Conservation (phyloP, 768 basidiomycete species). For the Xerocomellus dryophilus region DNA sequence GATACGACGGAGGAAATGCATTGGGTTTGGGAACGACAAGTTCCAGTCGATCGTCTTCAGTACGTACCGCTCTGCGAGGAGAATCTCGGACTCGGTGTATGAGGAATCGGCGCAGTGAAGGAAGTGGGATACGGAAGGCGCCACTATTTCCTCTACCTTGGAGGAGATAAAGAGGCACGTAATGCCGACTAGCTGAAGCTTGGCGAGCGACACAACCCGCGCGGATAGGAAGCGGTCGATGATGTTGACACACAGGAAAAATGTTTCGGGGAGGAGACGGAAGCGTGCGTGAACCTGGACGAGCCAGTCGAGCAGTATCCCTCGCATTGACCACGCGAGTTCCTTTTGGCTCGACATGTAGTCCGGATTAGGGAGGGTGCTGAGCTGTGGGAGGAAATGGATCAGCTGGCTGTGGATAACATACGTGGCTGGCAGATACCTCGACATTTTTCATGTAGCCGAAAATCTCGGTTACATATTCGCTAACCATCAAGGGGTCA, state of each 20-base stretch:
- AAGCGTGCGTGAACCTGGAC: constrained; percentile 88
- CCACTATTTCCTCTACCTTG: constrained; percentile 91
- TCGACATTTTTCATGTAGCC: constrained; percentile 84
- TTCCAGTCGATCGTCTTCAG: constrained; percentile 85
- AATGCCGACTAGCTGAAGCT: constrained; percentile 89
- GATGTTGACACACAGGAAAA: constrained; percentile 86
- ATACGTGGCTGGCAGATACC: constrained; percentile 41
- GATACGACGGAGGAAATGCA: constrained; percentile 83
- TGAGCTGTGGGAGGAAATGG: constrained; percentile 44
- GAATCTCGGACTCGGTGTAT: constrained; percentile 75
- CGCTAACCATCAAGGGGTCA: constrained; percentile 95
- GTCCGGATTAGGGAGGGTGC: constrained; percentile 75
- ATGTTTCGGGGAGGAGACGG: constrained; percentile 82
- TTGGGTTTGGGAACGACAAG: constrained; percentile 80
- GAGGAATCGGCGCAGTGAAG: constrained; percentile 75
- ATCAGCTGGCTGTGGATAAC: not conserved
- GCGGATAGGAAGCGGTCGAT: constrained; percentile 72
- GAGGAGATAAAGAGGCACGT: constrained; percentile 84
- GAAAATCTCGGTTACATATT: constrained; percentile 94
- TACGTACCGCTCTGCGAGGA: constrained; percentile 86
- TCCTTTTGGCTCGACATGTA: constrained; percentile 86
- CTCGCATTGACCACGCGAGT: constrained; percentile 86
- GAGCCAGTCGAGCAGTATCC: constrained; percentile 89
- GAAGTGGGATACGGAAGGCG: constrained; percentile 81
- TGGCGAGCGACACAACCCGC: constrained; percentile 74